Evolutionary conservation across 2,329 filamentous ascomycete genomes (phyloP).

Genomic region (Colletotrichum orchidophilum): DNA sequence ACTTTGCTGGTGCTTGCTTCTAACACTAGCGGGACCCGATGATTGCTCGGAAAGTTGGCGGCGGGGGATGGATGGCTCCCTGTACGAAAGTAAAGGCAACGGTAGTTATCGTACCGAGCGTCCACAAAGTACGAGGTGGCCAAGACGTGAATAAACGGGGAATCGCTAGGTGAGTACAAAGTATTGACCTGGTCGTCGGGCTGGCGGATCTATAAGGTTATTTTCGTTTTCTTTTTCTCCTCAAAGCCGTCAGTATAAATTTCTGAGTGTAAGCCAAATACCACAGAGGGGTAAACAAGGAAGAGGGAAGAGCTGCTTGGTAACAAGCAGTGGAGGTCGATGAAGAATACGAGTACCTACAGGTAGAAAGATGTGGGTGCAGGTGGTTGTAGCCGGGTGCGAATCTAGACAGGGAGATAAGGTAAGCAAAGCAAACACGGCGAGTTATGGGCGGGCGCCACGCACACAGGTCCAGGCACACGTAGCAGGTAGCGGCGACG

Average conservation of each 20-base stretch:
- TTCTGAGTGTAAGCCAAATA: too few relatives aligned
- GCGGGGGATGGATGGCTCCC: neutral
- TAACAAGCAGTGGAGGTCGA: neutral
- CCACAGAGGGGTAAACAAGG: neutral
- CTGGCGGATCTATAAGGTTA: neutral
- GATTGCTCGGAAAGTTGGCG: neutral
- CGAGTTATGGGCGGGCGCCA: neutral
- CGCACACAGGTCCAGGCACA: neutral
- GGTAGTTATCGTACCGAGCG: neutral
- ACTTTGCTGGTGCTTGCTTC: neutral
- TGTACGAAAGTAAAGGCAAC: neutral
- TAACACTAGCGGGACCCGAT: neutral
- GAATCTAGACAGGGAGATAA: neutral
- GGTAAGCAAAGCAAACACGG: neutral
- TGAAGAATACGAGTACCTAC: neutral
- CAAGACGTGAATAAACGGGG: neutral
- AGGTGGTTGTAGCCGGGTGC: neutral
- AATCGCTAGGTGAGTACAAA: neutral
- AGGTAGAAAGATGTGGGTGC: neutral
- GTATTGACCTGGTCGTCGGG: neutral
- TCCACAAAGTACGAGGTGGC: neutral
- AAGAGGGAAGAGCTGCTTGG: neutral
- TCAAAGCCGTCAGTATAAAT: too few relatives aligned
- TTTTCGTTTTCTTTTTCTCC: neutral
- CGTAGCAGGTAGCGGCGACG: neutral